Evolutionary conservation across 257 asterid genomes (phyloP).

Genomic region (Thymus mandschuricus): DNA sequence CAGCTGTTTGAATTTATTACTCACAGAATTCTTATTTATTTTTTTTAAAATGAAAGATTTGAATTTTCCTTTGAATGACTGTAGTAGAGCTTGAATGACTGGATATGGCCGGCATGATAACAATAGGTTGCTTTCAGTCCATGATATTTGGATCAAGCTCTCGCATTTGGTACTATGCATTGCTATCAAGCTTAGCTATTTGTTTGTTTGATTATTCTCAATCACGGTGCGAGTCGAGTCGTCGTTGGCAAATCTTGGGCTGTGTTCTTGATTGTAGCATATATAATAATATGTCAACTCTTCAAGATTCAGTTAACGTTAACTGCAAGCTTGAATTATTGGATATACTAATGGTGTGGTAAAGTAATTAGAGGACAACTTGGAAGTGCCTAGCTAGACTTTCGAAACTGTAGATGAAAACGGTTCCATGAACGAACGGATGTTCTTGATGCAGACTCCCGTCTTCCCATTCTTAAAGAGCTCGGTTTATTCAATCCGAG

Average conservation of each 20-base stretch:
- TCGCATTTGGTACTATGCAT: neutral
- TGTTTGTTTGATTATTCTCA: neutral
- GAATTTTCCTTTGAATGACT: neutral
- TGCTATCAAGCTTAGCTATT: neutral
- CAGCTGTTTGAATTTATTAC: slow-evolving; percentile 7
- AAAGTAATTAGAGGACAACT: neutral
- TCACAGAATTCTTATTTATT: neutral
- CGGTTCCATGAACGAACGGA: neutral
- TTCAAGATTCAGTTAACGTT: neutral
- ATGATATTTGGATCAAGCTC: neutral
- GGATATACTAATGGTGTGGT: neutral
- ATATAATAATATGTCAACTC: neutral
- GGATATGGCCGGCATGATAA: slow-evolving; percentile 16
- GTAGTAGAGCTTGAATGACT: neutral
- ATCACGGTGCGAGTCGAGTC: neutral
- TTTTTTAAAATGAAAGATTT: neutral
- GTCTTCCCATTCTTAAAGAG: no score
- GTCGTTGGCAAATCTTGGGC: neutral
- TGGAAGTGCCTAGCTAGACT: neutral
- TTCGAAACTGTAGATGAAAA: neutral
- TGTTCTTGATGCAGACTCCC: neutral
- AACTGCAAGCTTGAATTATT: neutral
- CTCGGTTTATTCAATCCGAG: no score
- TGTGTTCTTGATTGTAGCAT: neutral
- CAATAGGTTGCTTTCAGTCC: slow-evolving; percentile 12